phyloP scores from a whole-genome alignment of 495 filamentous ascomycete species.

The Daldinia grandis region DNA sequence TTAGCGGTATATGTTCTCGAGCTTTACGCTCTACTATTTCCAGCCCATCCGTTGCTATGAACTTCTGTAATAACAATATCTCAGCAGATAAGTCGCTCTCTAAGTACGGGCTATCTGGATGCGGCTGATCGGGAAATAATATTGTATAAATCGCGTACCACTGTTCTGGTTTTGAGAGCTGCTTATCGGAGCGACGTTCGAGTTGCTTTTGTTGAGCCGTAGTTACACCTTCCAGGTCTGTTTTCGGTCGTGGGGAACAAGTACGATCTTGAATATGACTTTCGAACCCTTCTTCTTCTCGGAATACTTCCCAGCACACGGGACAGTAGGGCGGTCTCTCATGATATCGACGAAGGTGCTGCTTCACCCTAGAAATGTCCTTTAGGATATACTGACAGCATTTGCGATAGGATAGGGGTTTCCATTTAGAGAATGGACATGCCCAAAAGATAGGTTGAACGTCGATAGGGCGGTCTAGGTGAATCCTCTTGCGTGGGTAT shows the following conservation, averaged over 20 bases:
- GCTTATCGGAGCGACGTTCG: not conserved
- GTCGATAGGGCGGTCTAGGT: not conserved
- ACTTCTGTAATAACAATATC: not conserved
- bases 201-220: not conserved
- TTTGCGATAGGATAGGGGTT: not conserved
- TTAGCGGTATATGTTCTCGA: not conserved
- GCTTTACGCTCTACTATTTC: not conserved
- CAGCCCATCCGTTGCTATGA: not conserved
- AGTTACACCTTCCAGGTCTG: not conserved
- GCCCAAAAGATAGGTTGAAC: not conserved
- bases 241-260: not conserved
- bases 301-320: not conserved
- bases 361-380: slow-evolving; percentile 3
- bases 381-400: slow-evolving; percentile 1
- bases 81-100: not conserved
- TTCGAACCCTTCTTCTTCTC: not conserved
- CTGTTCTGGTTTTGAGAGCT: not conserved
- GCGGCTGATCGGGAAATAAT: not conserved
- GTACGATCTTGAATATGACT: not conserved
- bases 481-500: not conserved
- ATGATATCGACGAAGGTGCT: slow-evolving; percentile 2
- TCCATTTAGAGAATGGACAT: not conserved
- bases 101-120: not conserved
- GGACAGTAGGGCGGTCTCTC: not conserved
- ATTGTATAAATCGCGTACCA: not conserved